Evolutionary conservation across 345 rosid species (phyloP), one percentile per base, ranked within the genome.

Genomic region (Eucalyptus microcorys): DNA sequence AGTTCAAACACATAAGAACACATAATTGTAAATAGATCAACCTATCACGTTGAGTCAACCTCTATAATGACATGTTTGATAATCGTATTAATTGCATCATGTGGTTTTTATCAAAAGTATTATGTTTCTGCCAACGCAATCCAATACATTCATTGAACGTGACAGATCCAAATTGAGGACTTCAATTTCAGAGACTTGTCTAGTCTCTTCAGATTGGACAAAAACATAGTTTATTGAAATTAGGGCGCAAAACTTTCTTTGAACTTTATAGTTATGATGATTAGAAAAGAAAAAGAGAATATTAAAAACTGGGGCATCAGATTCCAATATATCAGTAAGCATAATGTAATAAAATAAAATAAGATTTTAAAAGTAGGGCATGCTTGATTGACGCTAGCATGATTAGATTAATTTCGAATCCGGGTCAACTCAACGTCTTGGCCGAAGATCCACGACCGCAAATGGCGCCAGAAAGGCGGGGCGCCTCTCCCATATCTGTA

Each of bases 81-180:
- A 49, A 49, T 49, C 17, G 1, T 49, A 49, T 49, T 14, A 49
- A 49, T 45, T 45, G 1, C 3, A 3, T 45, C 47, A 45, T 45
- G 47, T 45, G 2, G 21, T 7, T 5, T n/a, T n/a, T 7, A 7
- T 64, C 15, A 14, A 1, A 7, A 4, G 2, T 4, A 16, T n/a
- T 64, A 64, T 64, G 37, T 14, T 64, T 1, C 10, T 14, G 32
- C n/a, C 3, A 1, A 3, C 2, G 5, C 2, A 64, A 30, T 64
- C 32, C 10, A n/a, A 7, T n/a, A 14, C 19, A 64, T n/a, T n/a
- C 1, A 27, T 27, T 30, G 13, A 61, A 49, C 1, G 1, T 5
- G 43, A 34, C 21, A 5, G 1, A 5, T 34, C 8, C 7, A 8
- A 1, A 2, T 34, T 68, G 34, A 24, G 12, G 61, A 5, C 40